Evolutionary conservation across 73 alveolate genomes (phyloP), one percentile per base, ranked within the genome.

Genomic region (Paramecium caudatum): DNA sequence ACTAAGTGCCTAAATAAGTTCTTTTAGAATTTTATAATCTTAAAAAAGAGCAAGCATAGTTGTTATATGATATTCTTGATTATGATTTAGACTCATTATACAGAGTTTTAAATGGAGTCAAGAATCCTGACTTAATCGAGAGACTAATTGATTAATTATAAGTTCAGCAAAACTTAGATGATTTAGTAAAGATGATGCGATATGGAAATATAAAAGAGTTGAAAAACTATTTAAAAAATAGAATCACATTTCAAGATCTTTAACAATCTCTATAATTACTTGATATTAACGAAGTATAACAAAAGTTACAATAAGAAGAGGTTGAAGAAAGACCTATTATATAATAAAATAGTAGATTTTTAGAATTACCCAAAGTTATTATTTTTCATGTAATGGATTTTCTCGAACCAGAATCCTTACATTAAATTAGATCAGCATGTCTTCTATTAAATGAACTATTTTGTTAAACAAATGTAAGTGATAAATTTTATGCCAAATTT

Each of bases 1-100:
- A n/a, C 15, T 10, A 41, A 43, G 69, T 74, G 13, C 88, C 88
- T 2, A 37, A 74, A 74, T 10, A 37, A 23, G 47, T 74, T 45
- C 46, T 27, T 1, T 21, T 74, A 10, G 62, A 74, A 74, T 74
- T 74, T 43, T 43, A 36, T 33, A 68, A 37, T 12, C 8, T 68
- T 8, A 34, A 4, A n/a, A 68, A 68, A 37, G 17, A 25, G 34
- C 37, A 68, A 68, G 47, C 34, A 1, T 16, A 68, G 34, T 68
- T 12, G 16, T 9, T 68, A 5, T 74, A 74, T 45, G 62, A 74
- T 5, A 47, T 37, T 39, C 43, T 74, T 6, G 62, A 74, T 1
- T 8, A 41, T 19, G 88, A 74, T 43, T 8, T 41, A 12, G 88
- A 74, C 21, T n/a, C 46, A 7, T 25, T 45, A 1, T 41, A 23